Percentiles rank a stretch among this genome's conserved stretches.
These are phyloP conservation scores for Aureobasidium sp. DNA, from an alignment of 2,329 filamentous ascomycete genomes.

Conservation along the genomic window DNA sequence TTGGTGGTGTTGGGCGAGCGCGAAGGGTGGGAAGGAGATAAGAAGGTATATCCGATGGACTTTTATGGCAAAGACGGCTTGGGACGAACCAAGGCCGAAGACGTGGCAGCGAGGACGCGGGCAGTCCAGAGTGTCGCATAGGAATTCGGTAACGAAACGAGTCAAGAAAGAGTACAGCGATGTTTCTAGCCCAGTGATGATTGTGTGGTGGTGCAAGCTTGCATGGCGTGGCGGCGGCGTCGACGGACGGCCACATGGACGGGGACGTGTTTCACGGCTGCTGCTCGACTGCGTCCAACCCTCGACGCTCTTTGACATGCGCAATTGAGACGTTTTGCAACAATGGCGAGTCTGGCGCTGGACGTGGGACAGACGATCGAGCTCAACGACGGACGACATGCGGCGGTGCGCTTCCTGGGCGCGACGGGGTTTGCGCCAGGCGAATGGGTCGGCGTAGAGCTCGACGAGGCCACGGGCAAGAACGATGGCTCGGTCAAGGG, in stretches of 20 bases:
- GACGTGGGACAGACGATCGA: slow-evolving; percentile 63
- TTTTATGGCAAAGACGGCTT: slow-evolving; percentile 91
- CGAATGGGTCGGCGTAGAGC: slow-evolving; percentile 83
- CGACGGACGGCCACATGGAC: background rate
- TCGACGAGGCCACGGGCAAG: slow-evolving; percentile 74
- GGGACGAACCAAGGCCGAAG: slow-evolving; percentile 57
- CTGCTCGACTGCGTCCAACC: background rate
- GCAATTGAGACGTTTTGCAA: background rate
- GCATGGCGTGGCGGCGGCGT: background rate
- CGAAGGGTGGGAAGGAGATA: slow-evolving; percentile 52
- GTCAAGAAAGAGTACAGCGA: too few relatives aligned
- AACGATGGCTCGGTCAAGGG: slow-evolving; percentile 90
- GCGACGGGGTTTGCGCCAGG: slow-evolving; percentile 70
- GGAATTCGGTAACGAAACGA: background rate
- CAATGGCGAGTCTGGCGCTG: slow-evolving; percentile 26
- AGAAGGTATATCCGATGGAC: slow-evolving; percentile 76
- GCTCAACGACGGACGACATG: slow-evolving; percentile 68
- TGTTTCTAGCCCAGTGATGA: too few relatives aligned
- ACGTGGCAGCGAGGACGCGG: slow-evolving; percentile 15
- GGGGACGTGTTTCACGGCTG: background rate
- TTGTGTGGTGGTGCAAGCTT: background rate
- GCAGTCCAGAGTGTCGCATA: slow-evolving; percentile 14
- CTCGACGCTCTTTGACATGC: background rate
- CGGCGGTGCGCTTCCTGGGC: slow-evolving; percentile 72
- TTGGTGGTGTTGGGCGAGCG: slow-evolving; percentile 75